Percentiles rank a stretch among this genome's conserved stretches.
Evolutionary conservation across 2,329 filamentous ascomycete genomes (phyloP).

Genomic region (Tolypocladium ophioglossoides): DNA sequence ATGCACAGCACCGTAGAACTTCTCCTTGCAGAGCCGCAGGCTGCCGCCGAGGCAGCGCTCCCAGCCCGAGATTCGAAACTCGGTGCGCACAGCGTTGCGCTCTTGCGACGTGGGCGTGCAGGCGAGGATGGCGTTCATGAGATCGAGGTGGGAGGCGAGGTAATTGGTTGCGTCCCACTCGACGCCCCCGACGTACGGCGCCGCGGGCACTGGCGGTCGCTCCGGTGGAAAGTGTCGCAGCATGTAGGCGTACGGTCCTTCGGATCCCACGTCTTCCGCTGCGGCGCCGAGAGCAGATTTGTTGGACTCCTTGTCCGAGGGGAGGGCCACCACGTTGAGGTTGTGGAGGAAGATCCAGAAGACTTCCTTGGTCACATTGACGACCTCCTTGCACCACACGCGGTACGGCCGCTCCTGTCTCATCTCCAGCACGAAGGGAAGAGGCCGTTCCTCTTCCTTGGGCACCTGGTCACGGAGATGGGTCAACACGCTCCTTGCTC

Average conservation of each 20-base stretch:
- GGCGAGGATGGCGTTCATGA: conserved; percentile 83
- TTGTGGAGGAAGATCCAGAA: conserved; percentile 99
- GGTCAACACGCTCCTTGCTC: conserved; percentile 62
- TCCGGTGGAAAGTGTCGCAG: conserved; percentile 70
- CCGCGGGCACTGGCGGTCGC: conserved; percentile 81
- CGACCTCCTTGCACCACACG: conserved; percentile 87
- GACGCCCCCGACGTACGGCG: conserved; percentile 91
- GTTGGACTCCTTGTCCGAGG: conserved; percentile 26
- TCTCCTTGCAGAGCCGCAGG: conserved; percentile 88
- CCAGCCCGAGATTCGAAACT: conserved; percentile 75
- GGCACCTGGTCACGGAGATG: conserved; percentile 75
- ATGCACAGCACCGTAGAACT: conserved; percentile 90
- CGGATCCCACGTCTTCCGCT: conserved; percentile 7
- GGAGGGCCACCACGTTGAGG: conserved; percentile 71
- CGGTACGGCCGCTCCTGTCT: conserved; percentile 78
- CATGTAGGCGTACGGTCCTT: conserved; percentile 49
- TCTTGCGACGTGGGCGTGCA: conserved; percentile 59
- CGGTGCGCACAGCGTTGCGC: conserved; percentile 68
- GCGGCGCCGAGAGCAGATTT: conserved; percentile 6
- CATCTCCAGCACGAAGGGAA: conserved; percentile 86
- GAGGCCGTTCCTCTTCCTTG: conserved; percentile 62
- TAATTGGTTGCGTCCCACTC: conserved; percentile 99
- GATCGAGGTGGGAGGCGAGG: conserved; percentile 80
- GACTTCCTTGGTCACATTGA: conserved; percentile 90
- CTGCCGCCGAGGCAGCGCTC: conserved; percentile 82